phyloP scores from a whole-genome alignment of 1,284 basidiomycete genomes.

The Fistulina hepatica region DNA sequence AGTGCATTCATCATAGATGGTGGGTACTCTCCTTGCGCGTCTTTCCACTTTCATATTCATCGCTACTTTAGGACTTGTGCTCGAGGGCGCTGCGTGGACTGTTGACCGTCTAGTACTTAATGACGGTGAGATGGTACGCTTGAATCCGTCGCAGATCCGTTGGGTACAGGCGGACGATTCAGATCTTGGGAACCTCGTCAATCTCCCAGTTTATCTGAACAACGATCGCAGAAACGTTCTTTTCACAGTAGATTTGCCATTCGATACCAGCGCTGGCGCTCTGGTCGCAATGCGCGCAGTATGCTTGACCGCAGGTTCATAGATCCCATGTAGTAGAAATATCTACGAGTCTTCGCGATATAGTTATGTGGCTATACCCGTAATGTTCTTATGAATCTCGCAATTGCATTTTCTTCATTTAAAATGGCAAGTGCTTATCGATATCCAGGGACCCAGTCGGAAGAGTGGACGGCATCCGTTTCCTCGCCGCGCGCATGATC shows the following conservation, averaged over 20 bases:
- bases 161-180: conserved; percentile 69
- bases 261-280: conserved; percentile 51
- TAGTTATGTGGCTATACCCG: conserved; percentile 15
- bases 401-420: no score
- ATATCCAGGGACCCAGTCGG: no score
- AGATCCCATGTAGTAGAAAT: conserved; percentile 5
- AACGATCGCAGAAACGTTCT: conserved; percentile 81
- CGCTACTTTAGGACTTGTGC: conserved; percentile 51
- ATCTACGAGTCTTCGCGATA: no score
- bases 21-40: conserved; percentile 27
- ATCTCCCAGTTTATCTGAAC: conserved; percentile 88
- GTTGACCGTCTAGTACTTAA: conserved; percentile 63
- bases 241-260: conserved; percentile 76
- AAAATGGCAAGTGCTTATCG: no score
- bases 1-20: conserved; percentile 79
- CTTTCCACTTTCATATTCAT: conserved; percentile 6
- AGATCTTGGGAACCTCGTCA: conserved; percentile 39
- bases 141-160: conserved; percentile 71
- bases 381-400: no score
- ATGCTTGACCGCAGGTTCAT: conserved; percentile 65
- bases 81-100: conserved; percentile 79
- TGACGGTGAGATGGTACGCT: conserved; percentile 66
- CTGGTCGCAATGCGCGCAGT: conserved; percentile 72
- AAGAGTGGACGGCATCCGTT: no score
- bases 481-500: no score